Percentiles rank a stretch among this genome's conserved stretches.
phyloP scores from a whole-genome alignment of 495 filamentous ascomycete genomes.

The Monascus purpureus region DNA sequence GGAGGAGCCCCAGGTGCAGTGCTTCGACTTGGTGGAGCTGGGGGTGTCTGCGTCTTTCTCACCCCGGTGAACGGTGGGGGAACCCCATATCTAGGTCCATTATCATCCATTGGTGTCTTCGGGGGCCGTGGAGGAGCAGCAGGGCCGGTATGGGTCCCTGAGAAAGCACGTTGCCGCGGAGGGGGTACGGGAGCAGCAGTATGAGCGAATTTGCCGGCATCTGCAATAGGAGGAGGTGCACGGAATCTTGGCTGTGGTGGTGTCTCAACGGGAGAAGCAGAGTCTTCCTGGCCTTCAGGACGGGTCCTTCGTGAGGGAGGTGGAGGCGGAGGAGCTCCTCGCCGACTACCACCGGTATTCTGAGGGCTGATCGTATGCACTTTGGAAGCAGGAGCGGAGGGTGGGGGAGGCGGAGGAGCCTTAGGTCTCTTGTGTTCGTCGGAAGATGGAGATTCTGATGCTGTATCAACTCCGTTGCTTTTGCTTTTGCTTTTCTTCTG shows the following conservation, averaged over 20 bases:
- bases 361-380: conserved; percentile 48
- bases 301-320: conserved; percentile 61
- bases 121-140: conserved; percentile 77
- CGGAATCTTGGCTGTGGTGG: conserved; percentile 49
- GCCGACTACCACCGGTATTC: conserved; percentile 48
- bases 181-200: conserved; percentile 37
- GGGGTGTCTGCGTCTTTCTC: conserved; percentile 48
- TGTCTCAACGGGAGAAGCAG: conserved; percentile 34
- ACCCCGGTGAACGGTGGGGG: conserved; percentile 72
- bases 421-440: conserved; percentile 34
- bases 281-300: conserved; percentile 36
- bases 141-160: conserved; percentile 43
- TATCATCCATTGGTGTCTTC: conserved; percentile 69
- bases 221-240: conserved; percentile 72
- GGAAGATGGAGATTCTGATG: conserved; percentile 3
- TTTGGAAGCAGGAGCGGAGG: conserved; percentile 37
- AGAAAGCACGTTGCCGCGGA: conserved; percentile 41
- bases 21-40: conserved; percentile 60
- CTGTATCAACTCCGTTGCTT: conserved; percentile 29
- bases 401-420: conserved; percentile 44
- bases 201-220: conserved; percentile 69
- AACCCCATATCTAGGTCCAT: conserved; percentile 51
- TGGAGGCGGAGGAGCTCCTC: conserved; percentile 64
- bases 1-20: conserved; percentile 40
- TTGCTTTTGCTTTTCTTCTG: conserved; percentile 60